phyloP scores from a whole-genome alignment of 1,284 basidiomycete species.

The Sanguinoderma infundibulare region DNA sequence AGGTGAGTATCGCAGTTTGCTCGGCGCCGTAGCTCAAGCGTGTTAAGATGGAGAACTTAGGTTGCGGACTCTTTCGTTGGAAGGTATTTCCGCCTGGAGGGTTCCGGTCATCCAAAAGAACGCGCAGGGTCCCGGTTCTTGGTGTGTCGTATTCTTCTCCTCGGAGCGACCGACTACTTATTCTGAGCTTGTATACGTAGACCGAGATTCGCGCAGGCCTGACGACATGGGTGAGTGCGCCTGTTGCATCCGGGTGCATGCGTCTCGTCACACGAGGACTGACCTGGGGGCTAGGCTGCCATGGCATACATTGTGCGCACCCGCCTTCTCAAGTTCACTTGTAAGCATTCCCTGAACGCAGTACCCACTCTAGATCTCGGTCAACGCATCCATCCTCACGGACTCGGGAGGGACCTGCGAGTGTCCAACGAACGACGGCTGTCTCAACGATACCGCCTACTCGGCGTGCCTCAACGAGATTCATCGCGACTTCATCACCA shows the following conservation, averaged over 20 bases:
- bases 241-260: too few relatives aligned
- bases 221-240: slow-evolving; percentile 74
- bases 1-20: slow-evolving; percentile 22
- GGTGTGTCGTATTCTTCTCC: slow-evolving; percentile 42
- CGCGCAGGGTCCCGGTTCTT: slow-evolving; percentile 79
- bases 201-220: slow-evolving; percentile 84
- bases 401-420: slow-evolving; percentile 84
- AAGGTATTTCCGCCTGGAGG: slow-evolving; percentile 85
- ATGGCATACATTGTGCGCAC: slow-evolving; percentile 69
- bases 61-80: slow-evolving; percentile 78
- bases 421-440: slow-evolving; percentile 60
- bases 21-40: not conserved
- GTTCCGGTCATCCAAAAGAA: slow-evolving; percentile 77
- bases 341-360: not conserved
- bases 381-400: slow-evolving; percentile 81
- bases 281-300: slow-evolving; percentile 48
- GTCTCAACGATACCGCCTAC: slow-evolving; percentile 64
- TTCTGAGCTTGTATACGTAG: slow-evolving; percentile 41
- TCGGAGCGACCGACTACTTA: not conserved
- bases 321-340: not conserved
- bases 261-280: slow-evolving; percentile 4
- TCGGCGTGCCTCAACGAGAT: slow-evolving; percentile 69
- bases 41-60: slow-evolving; percentile 37
- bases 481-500: slow-evolving; percentile 74
- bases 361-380: slow-evolving; percentile 67